Conservation (phyloP, 176 grass and related monocot species). For the Musa troglodytarum region DNA sequence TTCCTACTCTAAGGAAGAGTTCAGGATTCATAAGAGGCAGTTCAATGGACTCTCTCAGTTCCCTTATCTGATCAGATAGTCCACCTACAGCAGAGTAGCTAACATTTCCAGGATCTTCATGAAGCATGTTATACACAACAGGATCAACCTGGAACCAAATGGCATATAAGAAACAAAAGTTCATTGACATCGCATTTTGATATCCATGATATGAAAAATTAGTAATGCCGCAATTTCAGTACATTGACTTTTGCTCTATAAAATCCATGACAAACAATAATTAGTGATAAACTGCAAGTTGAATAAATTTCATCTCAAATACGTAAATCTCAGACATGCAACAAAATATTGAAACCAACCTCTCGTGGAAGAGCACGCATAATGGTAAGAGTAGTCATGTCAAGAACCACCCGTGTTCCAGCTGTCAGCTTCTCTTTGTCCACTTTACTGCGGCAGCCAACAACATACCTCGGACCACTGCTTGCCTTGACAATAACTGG, state of each 20-base stretch:
- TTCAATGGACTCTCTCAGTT: conserved; percentile 88
- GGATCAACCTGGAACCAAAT: conserved; percentile 61
- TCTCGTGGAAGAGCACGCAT: conserved; percentile 83
- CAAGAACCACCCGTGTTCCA: conserved; percentile 87
- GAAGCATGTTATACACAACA: conserved; percentile 95
- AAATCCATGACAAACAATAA: not conserved
- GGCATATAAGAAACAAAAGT: not conserved
- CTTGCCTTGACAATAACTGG: conserved; percentile 93
- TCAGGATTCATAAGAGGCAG: conserved; percentile 94
- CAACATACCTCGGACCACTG: conserved; percentile 87
- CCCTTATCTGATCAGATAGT: conserved; percentile 83
- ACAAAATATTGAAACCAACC: conserved; percentile 24
- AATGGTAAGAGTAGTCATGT: conserved; percentile 97
- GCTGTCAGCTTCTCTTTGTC: conserved; percentile 78
- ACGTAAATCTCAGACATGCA: not conserved
- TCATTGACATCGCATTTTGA: conserved; percentile 11
- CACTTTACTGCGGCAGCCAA: conserved; percentile 91
- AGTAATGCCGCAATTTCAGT: not conserved
- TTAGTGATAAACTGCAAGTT: no score
- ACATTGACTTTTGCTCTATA: not conserved
- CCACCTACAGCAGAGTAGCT: conserved; percentile 99
- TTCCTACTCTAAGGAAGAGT: conserved; percentile 80
- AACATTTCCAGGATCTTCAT: conserved; percentile 96
- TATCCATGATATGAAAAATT: not conserved
- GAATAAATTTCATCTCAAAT: not conserved